These are phyloP conservation scores for Huntiella omanensis DNA, from an alignment of 2,329 filamentous ascomycete genomes.

Conservation along the genomic window DNA sequence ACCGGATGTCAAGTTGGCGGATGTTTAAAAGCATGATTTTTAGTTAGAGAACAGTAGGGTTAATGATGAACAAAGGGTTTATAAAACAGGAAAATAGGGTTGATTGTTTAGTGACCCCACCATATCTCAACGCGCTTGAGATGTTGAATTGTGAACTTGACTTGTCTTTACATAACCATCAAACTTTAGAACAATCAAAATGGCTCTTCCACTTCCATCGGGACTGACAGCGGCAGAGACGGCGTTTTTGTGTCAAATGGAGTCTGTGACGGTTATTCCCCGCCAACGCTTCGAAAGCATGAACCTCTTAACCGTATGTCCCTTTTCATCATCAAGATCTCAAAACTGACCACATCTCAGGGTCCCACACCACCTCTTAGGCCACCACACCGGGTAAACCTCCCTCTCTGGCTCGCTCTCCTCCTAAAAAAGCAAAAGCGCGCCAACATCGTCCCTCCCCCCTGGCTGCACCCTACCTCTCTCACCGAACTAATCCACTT, in stretches of 20 bases:
- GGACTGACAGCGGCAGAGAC: conserved; percentile 69
- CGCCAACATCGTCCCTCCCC: conserved; percentile 77
- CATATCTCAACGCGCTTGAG: too few species aligned
- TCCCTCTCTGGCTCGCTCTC: conserved; percentile 88
- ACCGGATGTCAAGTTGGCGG: conserved; percentile 9
- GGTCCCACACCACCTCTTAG: conserved; percentile 58
- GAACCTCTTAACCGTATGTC: conserved; percentile 63
- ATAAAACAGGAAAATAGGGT: neutral
- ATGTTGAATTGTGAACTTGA: too few species aligned
- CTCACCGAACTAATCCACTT: conserved; percentile 60
- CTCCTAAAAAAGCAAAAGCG: conserved; percentile 87
- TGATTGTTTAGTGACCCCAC: neutral
- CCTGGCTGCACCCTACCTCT: conserved; percentile 66
- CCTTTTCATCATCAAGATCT: conserved; percentile 12
- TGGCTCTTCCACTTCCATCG: conserved; percentile 30
- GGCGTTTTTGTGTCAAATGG: conserved; percentile 93
- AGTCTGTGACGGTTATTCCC: conserved; percentile 80
- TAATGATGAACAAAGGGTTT: neutral
- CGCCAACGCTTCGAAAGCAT: conserved; percentile 78
- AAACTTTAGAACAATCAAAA: conserved; percentile 13
- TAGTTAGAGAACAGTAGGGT: neutral
- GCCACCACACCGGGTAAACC: conserved; percentile 58
- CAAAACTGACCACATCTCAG: conserved; percentile 26
- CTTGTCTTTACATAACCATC: too few species aligned
- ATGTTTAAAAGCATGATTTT: neutral